Evolutionary conservation across 352 stramenopile species (phyloP).

Genomic region (Phytophthora lateralis): DNA sequence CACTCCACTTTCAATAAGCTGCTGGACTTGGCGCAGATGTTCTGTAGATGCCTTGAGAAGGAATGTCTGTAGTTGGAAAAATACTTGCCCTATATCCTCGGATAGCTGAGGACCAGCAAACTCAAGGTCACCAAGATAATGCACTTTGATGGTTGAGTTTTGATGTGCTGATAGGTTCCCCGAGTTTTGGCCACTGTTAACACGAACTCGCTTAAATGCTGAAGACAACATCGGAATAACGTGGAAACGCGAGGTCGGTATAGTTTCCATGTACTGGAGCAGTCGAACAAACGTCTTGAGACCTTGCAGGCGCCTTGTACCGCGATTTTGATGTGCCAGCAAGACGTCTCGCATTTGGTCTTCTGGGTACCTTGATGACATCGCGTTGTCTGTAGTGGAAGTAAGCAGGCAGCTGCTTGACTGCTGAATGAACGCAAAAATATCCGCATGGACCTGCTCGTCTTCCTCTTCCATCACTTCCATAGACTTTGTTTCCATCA

Average conservation of each 20-base stretch:
- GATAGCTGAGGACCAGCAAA: conserved; percentile 57
- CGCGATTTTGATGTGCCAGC: conserved; percentile 52
- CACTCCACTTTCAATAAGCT: conserved; percentile 31
- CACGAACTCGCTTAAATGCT: conserved; percentile 66
- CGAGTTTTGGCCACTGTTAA: conserved; percentile 1
- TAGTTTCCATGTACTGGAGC: conserved; percentile 54
- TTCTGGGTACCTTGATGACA: conserved; percentile 32
- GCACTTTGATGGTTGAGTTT: conserved; percentile 59
- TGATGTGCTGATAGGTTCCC: conserved; percentile 12
- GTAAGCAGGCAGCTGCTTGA: conserved; percentile 29
- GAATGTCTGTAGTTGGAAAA: conserved; percentile 68
- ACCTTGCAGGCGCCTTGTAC: conserved; percentile 56
- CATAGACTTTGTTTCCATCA: conserved; percentile 78
- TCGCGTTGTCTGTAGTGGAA: conserved; percentile 7
- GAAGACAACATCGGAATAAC: conserved; percentile 78
- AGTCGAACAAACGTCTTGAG: conserved; percentile 71
- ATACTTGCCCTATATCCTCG: conserved; percentile 56
- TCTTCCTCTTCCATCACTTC: conserved; percentile 86
- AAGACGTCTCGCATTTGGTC: conserved; percentile 58
- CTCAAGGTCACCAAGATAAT: conserved; percentile 78
- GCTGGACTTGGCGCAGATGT: conserved; percentile 46
- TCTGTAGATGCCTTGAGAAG: conserved; percentile 54
- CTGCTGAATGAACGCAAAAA: conserved; percentile 85
- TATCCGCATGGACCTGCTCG: conserved; percentile 78
- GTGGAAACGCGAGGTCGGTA: conserved; percentile 66